Conservation (phyloP, 1,284 basidiomycete genomes). For the Entoloma clypeatum region DNA sequence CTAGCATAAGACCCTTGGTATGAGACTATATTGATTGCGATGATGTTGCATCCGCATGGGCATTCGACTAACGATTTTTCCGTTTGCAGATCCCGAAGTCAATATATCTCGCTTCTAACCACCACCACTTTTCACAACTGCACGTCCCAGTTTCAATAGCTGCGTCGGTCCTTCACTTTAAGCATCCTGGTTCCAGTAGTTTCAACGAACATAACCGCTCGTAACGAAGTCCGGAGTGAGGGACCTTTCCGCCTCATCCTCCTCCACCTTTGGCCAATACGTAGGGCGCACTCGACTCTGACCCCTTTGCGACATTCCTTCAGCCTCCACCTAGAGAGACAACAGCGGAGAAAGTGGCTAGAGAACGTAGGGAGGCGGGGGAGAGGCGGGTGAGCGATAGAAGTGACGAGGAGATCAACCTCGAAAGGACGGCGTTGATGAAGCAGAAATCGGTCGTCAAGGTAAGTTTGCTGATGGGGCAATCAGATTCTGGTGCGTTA, state of each 20-base stretch:
- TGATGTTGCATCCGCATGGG: too few species aligned
- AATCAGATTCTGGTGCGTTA: constrained; percentile 51
- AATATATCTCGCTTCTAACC: too few species aligned
- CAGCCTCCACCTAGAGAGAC: constrained; percentile 51
- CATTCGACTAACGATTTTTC: too few species aligned
- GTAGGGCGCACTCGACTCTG: constrained; percentile 27
- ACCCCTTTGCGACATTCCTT: constrained; percentile 50
- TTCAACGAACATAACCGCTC: too few species aligned
- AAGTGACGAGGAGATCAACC: constrained; percentile 60
- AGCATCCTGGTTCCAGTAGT: too few species aligned
- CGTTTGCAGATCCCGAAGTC: too few species aligned
- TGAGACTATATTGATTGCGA: too few species aligned
- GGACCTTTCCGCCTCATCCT: neutral
- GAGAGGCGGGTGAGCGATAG: constrained; percentile 53
- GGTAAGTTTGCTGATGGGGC: constrained; percentile 58
- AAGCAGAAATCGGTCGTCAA: constrained; percentile 50
- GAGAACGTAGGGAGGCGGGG: constrained; percentile 50
- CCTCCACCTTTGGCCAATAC: neutral
- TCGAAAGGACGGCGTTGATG: constrained; percentile 45
- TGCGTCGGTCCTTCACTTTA: too few species aligned
- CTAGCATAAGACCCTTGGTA: too few species aligned
- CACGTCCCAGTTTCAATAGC: too few species aligned
- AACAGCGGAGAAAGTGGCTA: constrained; percentile 33
- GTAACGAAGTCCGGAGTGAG: neutral
- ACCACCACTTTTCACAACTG: too few species aligned